These are phyloP conservation scores for Trametes pubescens DNA, from an alignment of 1,284 basidiomycete genomes.

Conservation along the genomic window DNA sequence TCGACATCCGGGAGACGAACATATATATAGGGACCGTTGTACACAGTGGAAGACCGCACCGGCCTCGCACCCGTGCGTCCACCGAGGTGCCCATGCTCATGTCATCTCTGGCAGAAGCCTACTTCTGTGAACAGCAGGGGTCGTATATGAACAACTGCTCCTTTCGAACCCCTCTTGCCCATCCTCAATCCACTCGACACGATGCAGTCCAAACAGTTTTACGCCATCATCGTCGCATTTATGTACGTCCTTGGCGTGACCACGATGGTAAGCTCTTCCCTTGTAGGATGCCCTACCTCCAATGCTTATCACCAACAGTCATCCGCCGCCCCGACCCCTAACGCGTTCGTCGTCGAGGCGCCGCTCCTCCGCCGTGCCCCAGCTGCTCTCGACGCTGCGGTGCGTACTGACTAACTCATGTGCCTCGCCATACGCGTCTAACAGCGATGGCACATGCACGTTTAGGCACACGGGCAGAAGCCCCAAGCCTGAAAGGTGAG, in stretches of 20 bases:
- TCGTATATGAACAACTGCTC: neutral
- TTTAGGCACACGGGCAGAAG: too few relatives aligned
- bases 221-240: neutral
- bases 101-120: too few relatives aligned
- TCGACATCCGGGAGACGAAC: too few relatives aligned
- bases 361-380: neutral
- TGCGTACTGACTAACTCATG: neutral
- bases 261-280: neutral
- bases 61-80: too few relatives aligned
- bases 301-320: neutral
- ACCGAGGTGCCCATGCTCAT: too few relatives aligned
- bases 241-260: neutral
- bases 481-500: too few relatives aligned
- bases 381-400: neutral
- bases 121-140: too few relatives aligned
- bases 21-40: too few relatives aligned
- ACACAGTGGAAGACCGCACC: too few relatives aligned
- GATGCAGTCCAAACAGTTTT: neutral
- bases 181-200: neutral
- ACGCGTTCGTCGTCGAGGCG: neutral
- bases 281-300: neutral
- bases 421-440: too few relatives aligned
- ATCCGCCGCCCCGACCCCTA: neutral
- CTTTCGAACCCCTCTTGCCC: neutral
- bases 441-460: too few relatives aligned